phyloP scores from a whole-genome alignment of 164 flowering plant genomes.

The Nymphaea colorata region DNA sequence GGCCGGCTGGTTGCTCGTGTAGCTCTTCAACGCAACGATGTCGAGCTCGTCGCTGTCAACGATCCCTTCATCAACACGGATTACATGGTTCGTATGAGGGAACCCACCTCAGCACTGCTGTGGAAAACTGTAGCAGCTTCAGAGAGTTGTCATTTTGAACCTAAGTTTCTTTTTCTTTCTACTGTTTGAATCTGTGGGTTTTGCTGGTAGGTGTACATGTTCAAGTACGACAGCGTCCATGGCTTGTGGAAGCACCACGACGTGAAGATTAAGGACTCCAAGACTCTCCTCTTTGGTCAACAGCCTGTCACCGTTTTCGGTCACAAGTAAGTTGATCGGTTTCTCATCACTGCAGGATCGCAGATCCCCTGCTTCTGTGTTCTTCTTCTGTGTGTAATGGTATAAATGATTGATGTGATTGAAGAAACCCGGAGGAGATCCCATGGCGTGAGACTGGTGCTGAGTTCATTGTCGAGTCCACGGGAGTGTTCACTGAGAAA shows the following conservation, averaged over 20 bases:
- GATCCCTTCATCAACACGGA: slow-evolving; percentile 80
- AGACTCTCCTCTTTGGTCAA: slow-evolving; percentile 84
- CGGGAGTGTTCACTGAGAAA: slow-evolving; percentile 55
- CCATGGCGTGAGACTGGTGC: slow-evolving; percentile 54
- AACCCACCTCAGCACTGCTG: too few species aligned
- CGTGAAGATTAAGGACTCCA: slow-evolving; percentile 53
- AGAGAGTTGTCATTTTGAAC: too few species aligned
- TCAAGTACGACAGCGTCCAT: slow-evolving; percentile 77
- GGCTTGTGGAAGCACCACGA: slow-evolving; percentile 82
- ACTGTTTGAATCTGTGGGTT: background rate
- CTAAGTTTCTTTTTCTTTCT: too few species aligned
- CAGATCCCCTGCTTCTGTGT: background rate
- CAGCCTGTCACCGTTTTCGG: slow-evolving; percentile 70
- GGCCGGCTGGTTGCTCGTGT: slow-evolving; percentile 81
- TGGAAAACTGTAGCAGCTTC: too few species aligned
- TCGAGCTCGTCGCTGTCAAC: slow-evolving; percentile 82
- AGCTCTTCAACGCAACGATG: slow-evolving; percentile 61
- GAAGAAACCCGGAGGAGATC: slow-evolving; percentile 48
- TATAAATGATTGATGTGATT: background rate
- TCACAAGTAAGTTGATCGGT: slow-evolving; percentile 24
- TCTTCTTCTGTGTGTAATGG: background rate
- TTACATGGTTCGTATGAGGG: slow-evolving; percentile 48
- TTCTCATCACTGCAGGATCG: too few species aligned
- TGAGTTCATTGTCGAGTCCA: slow-evolving; percentile 43
- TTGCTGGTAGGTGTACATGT: slow-evolving; percentile 62